Evolutionary conservation across 257 asterid species (phyloP).

Genomic region (Thymus quinquecostatus): DNA sequence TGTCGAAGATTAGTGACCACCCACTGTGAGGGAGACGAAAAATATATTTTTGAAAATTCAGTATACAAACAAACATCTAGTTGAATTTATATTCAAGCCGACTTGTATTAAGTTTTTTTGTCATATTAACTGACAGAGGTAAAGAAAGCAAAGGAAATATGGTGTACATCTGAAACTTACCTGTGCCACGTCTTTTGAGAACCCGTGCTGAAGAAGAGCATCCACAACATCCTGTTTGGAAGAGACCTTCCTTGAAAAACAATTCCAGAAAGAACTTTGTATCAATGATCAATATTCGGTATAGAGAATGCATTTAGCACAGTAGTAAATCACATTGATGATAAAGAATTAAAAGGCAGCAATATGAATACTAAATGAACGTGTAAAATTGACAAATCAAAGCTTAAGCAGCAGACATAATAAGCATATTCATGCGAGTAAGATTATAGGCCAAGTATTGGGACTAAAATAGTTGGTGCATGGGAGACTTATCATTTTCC

Average conservation of each 20-base stretch:
- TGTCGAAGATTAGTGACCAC: constrained; percentile 88
- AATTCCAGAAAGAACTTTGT: constrained; percentile 34
- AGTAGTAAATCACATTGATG: not conserved
- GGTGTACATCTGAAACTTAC: constrained; percentile 38
- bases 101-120: not conserved
- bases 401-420: constrained; percentile 1
- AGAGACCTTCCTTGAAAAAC: constrained; percentile 77
- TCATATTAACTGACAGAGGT: not conserved
- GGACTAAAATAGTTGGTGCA: not conserved
- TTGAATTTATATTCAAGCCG: not conserved
- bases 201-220: constrained; percentile 74
- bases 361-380: not conserved
- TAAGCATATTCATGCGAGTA: not conserved
- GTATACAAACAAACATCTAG: not conserved
- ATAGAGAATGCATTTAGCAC: not conserved
- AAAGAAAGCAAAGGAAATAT: not conserved
- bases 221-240: constrained; percentile 77
- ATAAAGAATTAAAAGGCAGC: not conserved
- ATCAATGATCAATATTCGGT: constrained; percentile 21
- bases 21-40: constrained; percentile 59
- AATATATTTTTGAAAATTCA: not conserved
- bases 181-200: constrained; percentile 96
- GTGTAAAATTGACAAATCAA: constrained; percentile 7
- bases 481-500: not conserved
- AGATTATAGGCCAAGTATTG: constrained; percentile 10